Conservation (phyloP, 345 rosid genomes). For the Barbarea vulgaris region DNA sequence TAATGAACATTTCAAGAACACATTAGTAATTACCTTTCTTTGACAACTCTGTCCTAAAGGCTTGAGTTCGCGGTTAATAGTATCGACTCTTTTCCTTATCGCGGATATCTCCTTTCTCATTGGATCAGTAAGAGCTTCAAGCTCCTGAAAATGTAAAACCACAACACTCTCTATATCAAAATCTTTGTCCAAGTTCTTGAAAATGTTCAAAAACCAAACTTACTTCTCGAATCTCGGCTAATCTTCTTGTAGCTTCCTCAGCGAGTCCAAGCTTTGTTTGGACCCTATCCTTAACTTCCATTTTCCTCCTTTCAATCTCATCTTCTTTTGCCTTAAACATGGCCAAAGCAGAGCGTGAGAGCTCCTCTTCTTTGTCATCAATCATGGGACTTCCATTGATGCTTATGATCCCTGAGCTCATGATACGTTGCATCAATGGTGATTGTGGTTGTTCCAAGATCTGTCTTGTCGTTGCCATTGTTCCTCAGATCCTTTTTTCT, state of each 20-base stretch:
- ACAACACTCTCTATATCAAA: not conserved
- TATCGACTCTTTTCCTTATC: conserved; percentile 69
- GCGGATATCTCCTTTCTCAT: conserved; percentile 64
- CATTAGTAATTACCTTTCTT: conserved; percentile 59
- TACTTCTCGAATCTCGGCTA: conserved; percentile 88
- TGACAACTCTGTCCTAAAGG: conserved; percentile 70
- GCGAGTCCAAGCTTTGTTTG: conserved; percentile 70
- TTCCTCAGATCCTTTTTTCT: conserved; percentile 10
- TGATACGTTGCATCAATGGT: conserved; percentile 51
- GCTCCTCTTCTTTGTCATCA: conserved; percentile 74
- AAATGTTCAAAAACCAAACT: conserved; percentile 32
- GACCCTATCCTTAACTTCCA: conserved; percentile 72
- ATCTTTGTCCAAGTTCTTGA: conserved; percentile 26
- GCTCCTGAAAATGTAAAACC: conserved; percentile 51
- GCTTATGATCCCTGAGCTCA: conserved; percentile 49
- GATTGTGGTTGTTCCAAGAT: conserved; percentile 51
- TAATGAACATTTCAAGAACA: not conserved
- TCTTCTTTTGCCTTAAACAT: conserved; percentile 81
- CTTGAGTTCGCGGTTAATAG: conserved; percentile 61
- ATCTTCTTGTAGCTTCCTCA: conserved; percentile 69
- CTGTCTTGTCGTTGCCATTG: conserved; percentile 59
- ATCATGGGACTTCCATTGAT: conserved; percentile 48
- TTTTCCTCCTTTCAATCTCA: conserved; percentile 87
- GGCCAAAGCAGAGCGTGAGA: conserved; percentile 70
- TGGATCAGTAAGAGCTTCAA: conserved; percentile 75